Base-by-base conservation (phyloP, 2,329 filamentous ascomycete genomes). In the Plenodomus biglobosus region DNA sequence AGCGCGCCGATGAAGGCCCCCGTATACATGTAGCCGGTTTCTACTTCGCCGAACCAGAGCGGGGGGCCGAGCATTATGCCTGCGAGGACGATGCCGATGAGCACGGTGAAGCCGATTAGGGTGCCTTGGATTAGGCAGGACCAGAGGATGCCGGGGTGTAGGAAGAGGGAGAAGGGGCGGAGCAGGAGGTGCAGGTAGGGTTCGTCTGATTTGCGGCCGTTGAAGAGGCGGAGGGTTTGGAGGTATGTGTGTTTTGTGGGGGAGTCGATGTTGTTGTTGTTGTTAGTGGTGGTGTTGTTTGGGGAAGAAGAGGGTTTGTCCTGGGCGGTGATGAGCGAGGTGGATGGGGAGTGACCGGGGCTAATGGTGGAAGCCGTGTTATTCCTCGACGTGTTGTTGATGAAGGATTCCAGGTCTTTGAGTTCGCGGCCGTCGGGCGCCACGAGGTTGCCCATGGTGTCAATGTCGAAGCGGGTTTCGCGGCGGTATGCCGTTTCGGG, bases 71-170 rank as follows among this genome's bases (percentile, higher is more conserved):
- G 79, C 76, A 95, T 94, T 62, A 95, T 85, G 50, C 86, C 84
- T 8, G 88, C 90, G 34, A 96, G 78, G 51, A 95, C 86, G 48
- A 95, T 88, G 42, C 91, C 92, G 56, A 70, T 92, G 65, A 96
- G 90, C 15, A 96, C 89, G 1, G 92, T 95, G 92, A 92, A 97
- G 56, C 92, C 92, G 64, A 96, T 96, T 65, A 96, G 83, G 3
- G 88, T 84, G 15, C 92, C 92, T 78, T 96, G 92, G 41, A 92
- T 89, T 3, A 96, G 77, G 62, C 81, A 84, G 15, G 80, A 80
- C 64, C 62, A 48, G 20, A 48, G 46, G 16, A 38, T 32, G 8
- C 41, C 40, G 34, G 44, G 50, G 39, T 48, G 37, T 3, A 41
- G 24, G 37, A 38, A 45, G 16, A 49, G 78, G 79, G 19, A 78